A percentile compares a stretch with the other conserved stretches of the same genome.
Evolutionary conservation across 192 early-diverging fungal genomes (phyloP).

Genomic region (Linnemannia hyalina): DNA sequence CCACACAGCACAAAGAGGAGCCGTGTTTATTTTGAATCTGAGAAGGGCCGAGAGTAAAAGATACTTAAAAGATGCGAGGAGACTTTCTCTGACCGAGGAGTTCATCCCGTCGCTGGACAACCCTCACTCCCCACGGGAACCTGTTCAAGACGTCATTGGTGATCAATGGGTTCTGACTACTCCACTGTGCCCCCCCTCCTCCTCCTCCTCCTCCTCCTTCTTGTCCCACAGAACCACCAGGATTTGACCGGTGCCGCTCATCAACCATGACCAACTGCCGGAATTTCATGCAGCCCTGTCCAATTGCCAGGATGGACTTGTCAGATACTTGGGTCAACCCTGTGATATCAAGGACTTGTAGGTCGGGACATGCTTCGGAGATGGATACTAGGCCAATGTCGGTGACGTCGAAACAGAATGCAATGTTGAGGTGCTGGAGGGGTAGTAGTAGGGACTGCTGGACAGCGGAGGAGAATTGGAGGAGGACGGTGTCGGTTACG

Average conservation of each 20-base stretch:
- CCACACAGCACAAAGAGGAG: too few relatives aligned
- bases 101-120: neutral
- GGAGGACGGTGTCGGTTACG: conserved; percentile 7
- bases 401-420: conserved; percentile 21
- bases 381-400: conserved; percentile 13
- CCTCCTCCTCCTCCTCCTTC: neutral
- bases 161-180: neutral
- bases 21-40: too few relatives aligned
- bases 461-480: neutral
- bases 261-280: conserved; percentile 29
- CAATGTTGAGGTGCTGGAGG: conserved; percentile 10
- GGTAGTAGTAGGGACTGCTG: neutral
- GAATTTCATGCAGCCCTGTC: conserved; percentile 1
- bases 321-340: conserved; percentile 16
- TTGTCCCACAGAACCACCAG: neutral
- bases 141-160: conserved; percentile 6
- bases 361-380: neutral
- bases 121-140: conserved; percentile 11
- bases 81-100: conserved; percentile 11
- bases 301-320: conserved; percentile 16
- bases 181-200: neutral
- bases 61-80: conserved; percentile 14
- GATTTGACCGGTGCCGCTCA: neutral
- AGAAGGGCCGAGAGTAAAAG: too few relatives aligned
- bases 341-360: conserved; percentile 31